Percentiles rank a stretch among this genome's conserved stretches.
Evolutionary conservation across 164 flowering plant genomes (phyloP).

Genomic region (Akebia trifoliata): DNA sequence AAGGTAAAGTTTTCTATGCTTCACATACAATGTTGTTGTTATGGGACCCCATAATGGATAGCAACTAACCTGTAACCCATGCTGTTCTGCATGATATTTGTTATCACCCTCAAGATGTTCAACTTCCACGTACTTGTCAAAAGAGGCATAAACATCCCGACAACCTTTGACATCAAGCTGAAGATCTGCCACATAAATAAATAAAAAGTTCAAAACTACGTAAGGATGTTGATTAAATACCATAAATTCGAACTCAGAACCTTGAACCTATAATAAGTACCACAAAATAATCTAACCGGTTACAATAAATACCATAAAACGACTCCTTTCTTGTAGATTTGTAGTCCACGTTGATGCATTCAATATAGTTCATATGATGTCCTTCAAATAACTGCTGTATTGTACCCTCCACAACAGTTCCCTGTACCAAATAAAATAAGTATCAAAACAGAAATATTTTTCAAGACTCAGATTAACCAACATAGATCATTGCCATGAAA

Average conservation of each 20-base stretch:
- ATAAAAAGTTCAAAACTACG: slow-evolving; percentile 5
- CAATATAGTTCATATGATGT: slow-evolving; percentile 93
- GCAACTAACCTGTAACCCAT: slow-evolving; percentile 84
- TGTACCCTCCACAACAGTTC: slow-evolving; percentile 95
- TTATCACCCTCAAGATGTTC: slow-evolving; percentile 94
- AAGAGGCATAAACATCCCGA: slow-evolving; percentile 90
- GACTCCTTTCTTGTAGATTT: slow-evolving; percentile 39
- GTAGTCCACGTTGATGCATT: slow-evolving; percentile 53
- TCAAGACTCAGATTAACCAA: not conserved
- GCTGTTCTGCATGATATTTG: slow-evolving; percentile 90
- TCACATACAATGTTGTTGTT: no score
- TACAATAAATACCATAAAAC: no score
- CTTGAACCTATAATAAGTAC: slow-evolving; percentile 35
- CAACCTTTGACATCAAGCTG: slow-evolving; percentile 98
- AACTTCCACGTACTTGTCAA: slow-evolving; percentile 94
- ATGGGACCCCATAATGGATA: no score
- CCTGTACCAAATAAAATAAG: slow-evolving; percentile 39
- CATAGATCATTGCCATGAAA: no score
- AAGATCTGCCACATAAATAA: slow-evolving; percentile 49
- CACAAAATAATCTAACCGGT: no score
- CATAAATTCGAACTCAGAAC: not conserved
- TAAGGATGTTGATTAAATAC: slow-evolving; percentile 2
- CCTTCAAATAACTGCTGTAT: slow-evolving; percentile 93
- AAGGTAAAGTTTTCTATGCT: no score
- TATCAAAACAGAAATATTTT: not conserved